Evolutionary conservation across 1,139 yeast species (phyloP).

Genomic region (Yamadazyma membranifaciens): DNA sequence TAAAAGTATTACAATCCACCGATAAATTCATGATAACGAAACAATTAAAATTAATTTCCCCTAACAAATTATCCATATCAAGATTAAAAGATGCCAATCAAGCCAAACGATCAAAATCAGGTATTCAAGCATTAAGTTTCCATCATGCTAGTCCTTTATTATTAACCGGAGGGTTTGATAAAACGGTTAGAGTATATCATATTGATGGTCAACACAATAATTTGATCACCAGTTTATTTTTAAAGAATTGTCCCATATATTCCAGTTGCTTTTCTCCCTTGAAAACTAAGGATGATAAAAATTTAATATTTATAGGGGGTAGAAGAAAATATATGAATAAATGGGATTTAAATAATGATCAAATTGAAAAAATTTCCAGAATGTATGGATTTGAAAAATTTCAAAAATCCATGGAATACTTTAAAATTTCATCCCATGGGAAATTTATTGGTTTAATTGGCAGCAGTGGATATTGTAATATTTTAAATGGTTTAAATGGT

Average conservation of each 20-base stretch:
- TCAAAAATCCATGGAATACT: constrained; percentile 86
- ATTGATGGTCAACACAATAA: constrained; percentile 88
- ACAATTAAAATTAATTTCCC: constrained; percentile 61
- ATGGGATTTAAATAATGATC: constrained; percentile 81
- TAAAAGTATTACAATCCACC: constrained; percentile 58
- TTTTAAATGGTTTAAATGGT: constrained; percentile 73
- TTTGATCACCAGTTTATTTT: constrained; percentile 76
- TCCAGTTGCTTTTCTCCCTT: constrained; percentile 62
- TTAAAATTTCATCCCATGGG: constrained; percentile 71
- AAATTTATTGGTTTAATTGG: constrained; percentile 75
- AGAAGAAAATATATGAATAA: constrained; percentile 89
- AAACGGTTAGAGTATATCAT: constrained; percentile 82
- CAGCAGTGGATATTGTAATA: constrained; percentile 85
- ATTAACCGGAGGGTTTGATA: constrained; percentile 89
- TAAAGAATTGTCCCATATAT: constrained; percentile 78
- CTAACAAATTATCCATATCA: constrained; percentile 68
- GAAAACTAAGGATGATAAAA: constrained; percentile 43
- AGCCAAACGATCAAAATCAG: constrained; percentile 66
- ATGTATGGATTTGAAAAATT: constrained; percentile 87
- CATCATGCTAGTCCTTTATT: constrained; percentile 84
- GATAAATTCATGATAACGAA: constrained; percentile 54
- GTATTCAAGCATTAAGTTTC: constrained; percentile 79
- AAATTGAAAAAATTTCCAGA: constrained; percentile 79
- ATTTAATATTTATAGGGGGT: constrained; percentile 76
- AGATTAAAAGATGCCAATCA: constrained; percentile 86